Conservation (phyloP, 768 basidiomycete species). For the Mrakia gelida region DNA sequence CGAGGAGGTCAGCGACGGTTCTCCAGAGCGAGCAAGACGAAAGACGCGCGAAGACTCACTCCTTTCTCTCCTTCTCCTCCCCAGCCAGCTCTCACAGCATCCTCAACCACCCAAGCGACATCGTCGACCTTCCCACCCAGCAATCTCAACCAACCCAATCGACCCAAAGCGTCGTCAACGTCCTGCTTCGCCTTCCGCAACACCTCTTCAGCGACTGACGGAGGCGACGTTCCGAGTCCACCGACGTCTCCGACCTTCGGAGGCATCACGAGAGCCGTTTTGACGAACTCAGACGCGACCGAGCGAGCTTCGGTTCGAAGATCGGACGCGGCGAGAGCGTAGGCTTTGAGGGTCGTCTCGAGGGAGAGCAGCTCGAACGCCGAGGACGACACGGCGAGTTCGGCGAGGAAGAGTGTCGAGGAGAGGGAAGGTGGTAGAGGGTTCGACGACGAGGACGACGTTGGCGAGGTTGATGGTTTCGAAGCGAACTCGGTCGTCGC, state of each 20-base stretch:
- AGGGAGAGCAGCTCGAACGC: constrained; percentile 4
- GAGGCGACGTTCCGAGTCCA: neutral
- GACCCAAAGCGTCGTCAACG: neutral
- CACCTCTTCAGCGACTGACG: neutral
- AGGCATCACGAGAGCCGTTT: constrained; percentile 3
- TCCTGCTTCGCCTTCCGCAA: neutral
- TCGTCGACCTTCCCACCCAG: constrained; percentile 9
- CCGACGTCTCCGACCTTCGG: constrained; percentile 5
- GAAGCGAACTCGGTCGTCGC: neutral
- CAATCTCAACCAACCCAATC: neutral
- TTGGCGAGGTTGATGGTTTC: neutral
- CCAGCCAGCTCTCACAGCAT: constrained; percentile 11
- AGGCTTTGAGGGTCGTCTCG: neutral
- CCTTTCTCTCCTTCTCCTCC: constrained; percentile 21
- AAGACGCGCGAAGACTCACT: neutral
- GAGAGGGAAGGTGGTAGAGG: neutral
- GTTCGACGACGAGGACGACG: too few relatives aligned
- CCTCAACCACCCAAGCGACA: neutral
- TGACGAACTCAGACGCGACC: neutral
- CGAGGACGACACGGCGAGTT: constrained; percentile 7
- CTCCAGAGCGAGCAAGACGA: too few relatives aligned
- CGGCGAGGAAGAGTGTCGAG: constrained; percentile 8
- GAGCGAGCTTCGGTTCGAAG: neutral
- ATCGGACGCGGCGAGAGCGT: neutral
- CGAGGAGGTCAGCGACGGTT: too few relatives aligned